Base-by-base conservation (phyloP, 805 yeast species). In the Schizosaccharomyces lindneri region DNA sequence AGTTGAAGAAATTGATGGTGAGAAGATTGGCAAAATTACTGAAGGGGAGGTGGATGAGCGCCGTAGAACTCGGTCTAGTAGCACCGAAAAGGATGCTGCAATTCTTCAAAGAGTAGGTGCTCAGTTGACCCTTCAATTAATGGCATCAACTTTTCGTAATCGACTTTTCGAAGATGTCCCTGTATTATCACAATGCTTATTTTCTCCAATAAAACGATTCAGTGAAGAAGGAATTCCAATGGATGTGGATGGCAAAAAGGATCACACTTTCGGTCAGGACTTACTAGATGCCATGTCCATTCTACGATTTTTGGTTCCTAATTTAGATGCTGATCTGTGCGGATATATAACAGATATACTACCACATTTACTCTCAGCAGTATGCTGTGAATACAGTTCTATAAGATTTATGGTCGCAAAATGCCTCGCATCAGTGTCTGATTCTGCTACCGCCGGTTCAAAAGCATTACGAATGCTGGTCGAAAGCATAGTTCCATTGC, bases 331-430 rank as follows among this genome's bases (percentile, higher is more conserved):
- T 1, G 67, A 73, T 0, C 70, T 89, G 19, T 76, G 79, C 63
- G 67, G 67, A 0, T 67, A 72, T 5, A 78, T 79, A 48, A 72
- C 84, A n/a, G 70, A 78, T 3, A 76, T 80, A 31, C 71, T 85
- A 19, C 81, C 83, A 2, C 73, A 78, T 0, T 69, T 85, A 24
- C 66, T 77, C 41, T 67, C 71, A 15, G 81, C 80, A 5, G 73
- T 93, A 66, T 78, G 77, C 63, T 85, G 93, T 0, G 73, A 77
- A n/a, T 81, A 75, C 65, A 81, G 97, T 0, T 95, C 93, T 1
- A 78, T 93, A 67, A 77, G 99, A 57, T 90, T 86, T 70, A 84
- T 95, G 0, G 82, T 95, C 2, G 87, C 98, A 0, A 87, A 87
- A 70, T 85, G 95, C 64, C 78, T 90, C 66, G 87, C 97, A 0